Evolutionary conservation across 179 eudicot genomes (phyloP).

Genomic region (Amaranthus tricolor): DNA sequence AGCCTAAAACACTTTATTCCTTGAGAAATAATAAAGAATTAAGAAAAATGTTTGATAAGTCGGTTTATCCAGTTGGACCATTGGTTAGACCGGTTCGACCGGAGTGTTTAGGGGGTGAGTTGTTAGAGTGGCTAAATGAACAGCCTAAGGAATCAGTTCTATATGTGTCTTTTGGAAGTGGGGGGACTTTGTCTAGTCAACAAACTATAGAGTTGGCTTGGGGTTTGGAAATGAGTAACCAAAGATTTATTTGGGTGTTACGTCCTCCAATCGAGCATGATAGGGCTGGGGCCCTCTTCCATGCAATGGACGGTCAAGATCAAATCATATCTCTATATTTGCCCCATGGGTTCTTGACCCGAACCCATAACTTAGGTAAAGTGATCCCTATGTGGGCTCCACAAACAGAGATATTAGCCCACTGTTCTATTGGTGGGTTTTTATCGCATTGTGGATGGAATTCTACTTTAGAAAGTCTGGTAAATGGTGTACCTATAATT

Average conservation of each 20-base stretch:
- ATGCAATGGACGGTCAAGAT: background rate
- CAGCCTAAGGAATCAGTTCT: constrained; percentile 40
- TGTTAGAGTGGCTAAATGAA: constrained; percentile 37
- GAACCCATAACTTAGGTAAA: constrained; percentile 32
- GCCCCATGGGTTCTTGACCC: constrained; percentile 39
- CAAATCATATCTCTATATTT: constrained; percentile 24
- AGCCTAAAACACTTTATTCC: constrained; percentile 29
- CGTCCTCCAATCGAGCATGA: constrained; percentile 33
- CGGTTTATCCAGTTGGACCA: constrained; percentile 43
- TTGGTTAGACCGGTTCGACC: constrained; percentile 18
- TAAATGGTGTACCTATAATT: constrained; percentile 50
- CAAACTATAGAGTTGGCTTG: constrained; percentile 46
- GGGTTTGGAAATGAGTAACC: constrained; percentile 52
- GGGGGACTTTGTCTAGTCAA: constrained; percentile 38
- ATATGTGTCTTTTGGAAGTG: constrained; percentile 51
- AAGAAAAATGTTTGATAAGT: constrained; percentile 9
- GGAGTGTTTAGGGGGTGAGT: background rate
- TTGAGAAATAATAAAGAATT: constrained; percentile 19
- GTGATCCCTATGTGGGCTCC: constrained; percentile 46
- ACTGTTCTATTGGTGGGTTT: constrained; percentile 42
- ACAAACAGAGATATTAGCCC: constrained; percentile 41
- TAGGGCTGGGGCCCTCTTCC: constrained; percentile 21
- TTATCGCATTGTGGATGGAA: constrained; percentile 61
- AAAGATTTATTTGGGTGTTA: constrained; percentile 48
- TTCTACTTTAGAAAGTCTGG: constrained; percentile 44